Conservation (phyloP, 1,139 yeast species). For the Taphrina pruni region DNA sequence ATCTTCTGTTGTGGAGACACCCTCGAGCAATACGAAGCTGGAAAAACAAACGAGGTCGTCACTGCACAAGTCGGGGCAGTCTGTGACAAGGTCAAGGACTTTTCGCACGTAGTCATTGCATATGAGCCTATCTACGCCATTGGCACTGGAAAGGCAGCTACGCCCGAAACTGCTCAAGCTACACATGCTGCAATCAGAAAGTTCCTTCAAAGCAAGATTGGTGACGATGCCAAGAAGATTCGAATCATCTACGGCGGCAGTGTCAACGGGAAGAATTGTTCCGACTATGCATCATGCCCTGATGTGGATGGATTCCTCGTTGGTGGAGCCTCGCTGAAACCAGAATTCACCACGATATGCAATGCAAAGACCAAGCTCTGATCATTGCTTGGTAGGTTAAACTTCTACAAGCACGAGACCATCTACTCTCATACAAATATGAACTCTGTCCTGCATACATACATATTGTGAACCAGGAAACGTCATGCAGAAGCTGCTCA, state of each 20-base stretch:
- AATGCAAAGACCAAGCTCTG: constrained; percentile 52
- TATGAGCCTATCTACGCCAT: constrained; percentile 99
- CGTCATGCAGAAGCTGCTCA: too few relatives aligned
- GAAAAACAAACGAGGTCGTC: constrained; percentile 82
- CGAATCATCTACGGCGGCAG: constrained; percentile 99
- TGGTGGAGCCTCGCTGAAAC: constrained; percentile 99
- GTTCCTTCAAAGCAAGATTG: constrained; percentile 77
- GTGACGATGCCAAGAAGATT: constrained; percentile 72
- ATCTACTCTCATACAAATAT: too few relatives aligned
- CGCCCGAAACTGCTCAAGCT: constrained; percentile 78
- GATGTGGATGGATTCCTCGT: constrained; percentile 99
- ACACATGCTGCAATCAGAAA: constrained; percentile 89
- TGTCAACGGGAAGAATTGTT: constrained; percentile 93
- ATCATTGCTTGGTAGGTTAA: too few relatives aligned
- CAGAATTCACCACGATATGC: constrained; percentile 94
- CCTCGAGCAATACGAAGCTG: constrained; percentile 89
- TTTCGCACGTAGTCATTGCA: constrained; percentile 92
- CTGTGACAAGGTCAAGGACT: constrained; percentile 79
- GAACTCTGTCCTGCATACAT: too few relatives aligned
- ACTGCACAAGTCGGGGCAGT: constrained; percentile 92
- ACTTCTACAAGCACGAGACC: too few relatives aligned
- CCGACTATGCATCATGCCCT: constrained; percentile 84
- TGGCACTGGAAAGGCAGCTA: constrained; percentile 99
- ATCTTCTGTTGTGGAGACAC: constrained; percentile 60
- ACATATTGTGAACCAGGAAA: too few relatives aligned